A percentile compares a stretch with the other conserved stretches of the same genome.
These are phyloP conservation scores for Taiwanofungus camphoratus DNA, from an alignment of 1,284 basidiomycete species.

Conservation along the genomic window DNA sequence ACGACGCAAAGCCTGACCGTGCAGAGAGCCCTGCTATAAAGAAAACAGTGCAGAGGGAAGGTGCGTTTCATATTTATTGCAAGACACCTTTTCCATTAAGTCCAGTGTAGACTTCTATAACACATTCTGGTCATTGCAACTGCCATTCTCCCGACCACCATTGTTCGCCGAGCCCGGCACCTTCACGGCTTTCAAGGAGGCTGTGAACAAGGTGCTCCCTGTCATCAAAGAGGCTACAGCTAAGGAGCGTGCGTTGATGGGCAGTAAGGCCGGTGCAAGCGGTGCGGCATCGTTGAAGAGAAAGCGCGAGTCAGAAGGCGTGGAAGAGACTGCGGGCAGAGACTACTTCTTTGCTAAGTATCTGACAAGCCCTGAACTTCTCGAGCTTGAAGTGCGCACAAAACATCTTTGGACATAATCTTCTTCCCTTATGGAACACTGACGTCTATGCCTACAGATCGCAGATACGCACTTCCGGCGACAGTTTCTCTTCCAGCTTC, in stretches of 20 bases:
- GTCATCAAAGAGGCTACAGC: conserved; percentile 79
- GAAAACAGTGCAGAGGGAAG: conserved; percentile 51
- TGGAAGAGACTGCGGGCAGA: conserved; percentile 42
- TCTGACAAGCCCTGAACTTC: conserved; percentile 77
- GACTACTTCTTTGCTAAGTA: conserved; percentile 92
- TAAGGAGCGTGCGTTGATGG: conserved; percentile 79
- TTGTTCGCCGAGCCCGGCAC: conserved; percentile 50
- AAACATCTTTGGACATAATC: no score
- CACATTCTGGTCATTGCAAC: conserved; percentile 81
- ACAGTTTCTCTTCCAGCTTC: conserved; percentile 84
- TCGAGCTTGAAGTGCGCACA: conserved; percentile 80
- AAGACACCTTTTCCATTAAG: no score
- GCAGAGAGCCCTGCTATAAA: conserved; percentile 31
- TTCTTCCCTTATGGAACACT: no score
- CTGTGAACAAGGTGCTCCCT: conserved; percentile 65
- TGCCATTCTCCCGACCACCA: conserved; percentile 68
- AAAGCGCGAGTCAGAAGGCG: conserved; percentile 52
- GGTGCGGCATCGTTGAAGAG: conserved; percentile 46
- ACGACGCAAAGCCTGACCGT: conserved; percentile 36
- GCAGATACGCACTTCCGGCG: conserved; percentile 86
- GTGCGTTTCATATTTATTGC: conserved; percentile 32
- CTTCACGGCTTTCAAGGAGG: conserved; percentile 59
- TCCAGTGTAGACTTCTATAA: conserved; percentile 68
- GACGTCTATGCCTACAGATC: conserved; percentile 42
- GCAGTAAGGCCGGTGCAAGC: conserved; percentile 43